phyloP scores from a whole-genome alignment of 2,329 filamentous ascomycete genomes.

The Clarireedia homoeocarpa region DNA sequence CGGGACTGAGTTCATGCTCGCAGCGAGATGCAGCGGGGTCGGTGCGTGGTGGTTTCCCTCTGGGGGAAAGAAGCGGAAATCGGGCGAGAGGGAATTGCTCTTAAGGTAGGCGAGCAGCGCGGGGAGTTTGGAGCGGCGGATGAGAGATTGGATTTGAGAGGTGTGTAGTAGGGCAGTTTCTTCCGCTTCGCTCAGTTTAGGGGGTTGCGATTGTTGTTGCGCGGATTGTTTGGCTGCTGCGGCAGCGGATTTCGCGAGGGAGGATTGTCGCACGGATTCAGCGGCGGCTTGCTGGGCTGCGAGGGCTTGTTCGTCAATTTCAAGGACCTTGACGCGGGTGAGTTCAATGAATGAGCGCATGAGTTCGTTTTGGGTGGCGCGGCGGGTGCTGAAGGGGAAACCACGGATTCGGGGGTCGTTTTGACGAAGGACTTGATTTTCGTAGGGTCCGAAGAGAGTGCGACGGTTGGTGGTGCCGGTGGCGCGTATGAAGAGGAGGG shows the following conservation, averaged over 20 bases:
- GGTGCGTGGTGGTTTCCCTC: conserved; percentile 68
- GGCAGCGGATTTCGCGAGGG: conserved; percentile 29
- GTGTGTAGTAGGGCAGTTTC: conserved; percentile 79
- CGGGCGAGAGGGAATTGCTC: conserved; percentile 60
- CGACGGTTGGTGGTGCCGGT: conserved; percentile 79
- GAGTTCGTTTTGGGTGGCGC: conserved; percentile 88
- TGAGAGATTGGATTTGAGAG: conserved; percentile 77
- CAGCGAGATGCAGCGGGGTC: conserved; percentile 78
- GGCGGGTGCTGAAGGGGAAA: conserved; percentile 87
- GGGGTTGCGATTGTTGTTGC: conserved; percentile 33
- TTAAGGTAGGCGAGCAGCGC: conserved; percentile 77
- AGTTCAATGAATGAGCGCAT: conserved; percentile 93
- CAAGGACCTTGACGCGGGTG: conserved; percentile 78
- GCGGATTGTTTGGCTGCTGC: conserved; percentile 39
- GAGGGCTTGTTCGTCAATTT: conserved; percentile 61
- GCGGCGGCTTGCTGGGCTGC: conserved; percentile 40
- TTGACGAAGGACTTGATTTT: conserved; percentile 71
- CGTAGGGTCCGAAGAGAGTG: conserved; percentile 86
- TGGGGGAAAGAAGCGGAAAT: conserved; percentile 68
- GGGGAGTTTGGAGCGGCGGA: conserved; percentile 83
- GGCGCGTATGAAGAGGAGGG: conserved; percentile 82
- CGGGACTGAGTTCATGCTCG: conserved; percentile 69
- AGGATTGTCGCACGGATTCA: conserved; percentile 36
- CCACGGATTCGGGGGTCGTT: conserved; percentile 76
- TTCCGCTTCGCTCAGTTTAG: conserved; percentile 71